These are phyloP conservation scores for Aegilops tauschii DNA, from an alignment of 176 grass and related monocot species.

Conservation along the genomic window DNA sequence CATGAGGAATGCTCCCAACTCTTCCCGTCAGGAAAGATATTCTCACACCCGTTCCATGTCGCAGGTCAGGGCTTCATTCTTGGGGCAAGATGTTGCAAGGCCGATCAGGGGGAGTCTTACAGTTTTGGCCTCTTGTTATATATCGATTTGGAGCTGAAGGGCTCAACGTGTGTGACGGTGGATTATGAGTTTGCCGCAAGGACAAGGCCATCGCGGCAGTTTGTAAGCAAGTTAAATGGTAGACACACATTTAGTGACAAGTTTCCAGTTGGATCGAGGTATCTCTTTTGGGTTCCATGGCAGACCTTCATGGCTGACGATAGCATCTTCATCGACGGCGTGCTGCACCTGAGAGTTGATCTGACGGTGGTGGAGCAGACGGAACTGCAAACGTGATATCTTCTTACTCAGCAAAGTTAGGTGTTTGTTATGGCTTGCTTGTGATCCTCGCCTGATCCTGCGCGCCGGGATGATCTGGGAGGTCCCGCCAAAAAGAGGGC, in stretches of 20 bases:
- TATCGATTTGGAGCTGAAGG: background rate
- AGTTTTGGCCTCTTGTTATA: too few species aligned
- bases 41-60: too few species aligned
- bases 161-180: background rate
- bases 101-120: too few species aligned
- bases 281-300: background rate
- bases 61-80: too few species aligned
- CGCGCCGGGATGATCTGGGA: background rate
- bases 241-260: background rate
- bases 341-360: background rate
- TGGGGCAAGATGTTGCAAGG: too few species aligned
- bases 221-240: background rate
- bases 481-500: background rate
- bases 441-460: background rate
- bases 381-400: background rate
- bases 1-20: too few species aligned
- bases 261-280: background rate
- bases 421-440: background rate
- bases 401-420: background rate
- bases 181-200: too few species aligned
- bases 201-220: too few species aligned
- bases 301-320: background rate
- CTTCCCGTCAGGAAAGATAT: too few species aligned
- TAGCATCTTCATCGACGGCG: background rate
- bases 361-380: background rate